A percentile compares a stretch with the other conserved stretches of the same genome.
phyloP scores from a whole-genome alignment of 2,329 filamentous ascomycete species.

The Colletotrichum lini region DNA sequence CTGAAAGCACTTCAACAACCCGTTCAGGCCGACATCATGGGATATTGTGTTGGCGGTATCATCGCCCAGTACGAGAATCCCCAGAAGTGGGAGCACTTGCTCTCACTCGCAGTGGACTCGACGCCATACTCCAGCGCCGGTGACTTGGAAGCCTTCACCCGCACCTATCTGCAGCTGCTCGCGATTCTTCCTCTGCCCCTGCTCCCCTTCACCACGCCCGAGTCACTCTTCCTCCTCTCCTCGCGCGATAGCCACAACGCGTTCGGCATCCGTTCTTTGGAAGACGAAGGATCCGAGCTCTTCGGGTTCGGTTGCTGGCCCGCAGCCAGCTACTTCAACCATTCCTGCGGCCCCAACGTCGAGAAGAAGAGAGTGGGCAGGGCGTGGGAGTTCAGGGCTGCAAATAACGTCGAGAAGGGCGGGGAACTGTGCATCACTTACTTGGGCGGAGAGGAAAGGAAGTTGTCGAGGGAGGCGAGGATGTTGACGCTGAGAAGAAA shows the following conservation, averaged over 20 bases:
- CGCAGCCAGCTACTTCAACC: constrained; percentile 38
- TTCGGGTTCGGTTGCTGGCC: constrained; percentile 39
- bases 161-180: constrained; percentile 37
- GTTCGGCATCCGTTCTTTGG: constrained; percentile 36
- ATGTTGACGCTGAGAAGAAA: constrained; percentile 25
- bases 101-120: constrained; percentile 30
- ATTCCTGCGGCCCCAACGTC: constrained; percentile 35
- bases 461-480: constrained; percentile 22
- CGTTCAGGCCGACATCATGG: constrained; percentile 25
- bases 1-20: constrained; percentile 33
- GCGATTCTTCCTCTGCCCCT: constrained; percentile 20
- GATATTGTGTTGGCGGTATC: constrained; percentile 33
- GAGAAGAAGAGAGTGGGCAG: constrained; percentile 28
- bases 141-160: constrained; percentile 25
- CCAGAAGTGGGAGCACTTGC: constrained; percentile 21
- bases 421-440: constrained; percentile 37
- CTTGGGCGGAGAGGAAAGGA: constrained; percentile 32
- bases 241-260: constrained; percentile 38
- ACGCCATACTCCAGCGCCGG: constrained; percentile 30
- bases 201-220: constrained; percentile 27
- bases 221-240: constrained; percentile 21
- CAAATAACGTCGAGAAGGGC: constrained; percentile 1
- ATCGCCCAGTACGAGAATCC: constrained; percentile 20
- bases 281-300: constrained; percentile 40
- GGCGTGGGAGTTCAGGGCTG: constrained; percentile 34